These are phyloP conservation scores for Russula ochroleuca DNA, from an alignment of 768 basidiomycete species.

Conservation along the genomic window DNA sequence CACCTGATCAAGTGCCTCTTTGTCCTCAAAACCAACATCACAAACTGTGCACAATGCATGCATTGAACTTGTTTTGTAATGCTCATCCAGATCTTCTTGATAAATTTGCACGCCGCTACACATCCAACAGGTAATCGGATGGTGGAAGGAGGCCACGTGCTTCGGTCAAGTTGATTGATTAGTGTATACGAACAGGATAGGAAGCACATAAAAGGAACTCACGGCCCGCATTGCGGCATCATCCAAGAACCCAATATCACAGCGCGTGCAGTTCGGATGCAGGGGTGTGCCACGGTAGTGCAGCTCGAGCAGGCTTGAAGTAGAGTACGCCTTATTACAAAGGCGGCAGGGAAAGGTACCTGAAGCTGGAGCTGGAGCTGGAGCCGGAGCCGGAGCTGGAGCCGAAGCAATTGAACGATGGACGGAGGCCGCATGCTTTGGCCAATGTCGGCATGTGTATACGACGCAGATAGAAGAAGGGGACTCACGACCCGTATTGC, in stretches of 20 bases:
- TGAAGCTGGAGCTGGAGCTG: not conserved
- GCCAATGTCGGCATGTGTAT: conserved; percentile 1
- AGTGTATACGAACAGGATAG: not conserved
- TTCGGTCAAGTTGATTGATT: conserved; percentile 22
- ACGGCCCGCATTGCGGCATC: conserved; percentile 37
- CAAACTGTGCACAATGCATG: conserved; percentile 23
- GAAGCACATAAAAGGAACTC: conserved; percentile 18
- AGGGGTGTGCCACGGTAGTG: conserved; percentile 44
- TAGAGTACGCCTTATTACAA: conserved; percentile 4
- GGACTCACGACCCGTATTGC: conserved; percentile 38
- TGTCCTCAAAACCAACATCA: conserved; percentile 25
- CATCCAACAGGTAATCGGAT: conserved; percentile 14
- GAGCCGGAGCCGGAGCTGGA: too few relatives aligned
- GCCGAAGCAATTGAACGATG: not conserved
- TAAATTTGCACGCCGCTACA: conserved; percentile 25
- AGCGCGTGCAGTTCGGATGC: conserved; percentile 46
- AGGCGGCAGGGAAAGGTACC: not conserved
- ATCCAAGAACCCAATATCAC: conserved; percentile 44
- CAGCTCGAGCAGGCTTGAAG: conserved; percentile 36
- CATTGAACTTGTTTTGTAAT: conserved; percentile 20
- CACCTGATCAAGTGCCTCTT: conserved; percentile 18
- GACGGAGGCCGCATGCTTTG: conserved; percentile 33
- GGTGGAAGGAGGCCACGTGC: conserved; percentile 32
- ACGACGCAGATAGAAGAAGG: not conserved
- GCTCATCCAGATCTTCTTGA: conserved; percentile 19